Base-by-base conservation (phyloP, 2,329 filamentous ascomycete genomes). In the Herpotrichia juniperi region DNA sequence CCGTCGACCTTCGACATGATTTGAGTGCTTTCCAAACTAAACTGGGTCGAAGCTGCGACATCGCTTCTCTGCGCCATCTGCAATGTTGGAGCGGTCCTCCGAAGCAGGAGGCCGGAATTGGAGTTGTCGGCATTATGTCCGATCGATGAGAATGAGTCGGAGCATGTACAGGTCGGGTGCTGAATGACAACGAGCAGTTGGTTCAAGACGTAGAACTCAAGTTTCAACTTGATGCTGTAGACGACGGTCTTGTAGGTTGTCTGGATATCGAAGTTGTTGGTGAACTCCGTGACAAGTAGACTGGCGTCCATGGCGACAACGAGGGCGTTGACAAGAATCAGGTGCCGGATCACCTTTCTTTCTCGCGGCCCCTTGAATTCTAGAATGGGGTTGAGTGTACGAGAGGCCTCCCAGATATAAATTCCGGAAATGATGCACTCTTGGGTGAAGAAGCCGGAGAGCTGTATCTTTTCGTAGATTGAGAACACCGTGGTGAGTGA, bases 191-290 rank as follows among this genome's bases (percentile, higher is more conserved):
- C 28, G 28, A 31, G 9, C 57, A 58, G 43, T 51, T 9, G 42
- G 34, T 81, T 75, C 16, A 86, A 68, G 50, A 85, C 78, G 17
- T 79, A 75, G 58, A 79, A 78, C 63, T 85, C 83, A 16, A 83
- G 72, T 57, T 81, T 81, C 19, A 82, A 69, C 62, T 78, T 78
- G 54, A 78, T 58, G 51, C 71, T 72, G 59, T 78, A 78, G 22
- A 73, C 68, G 12, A 76, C 70, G 9, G 59, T 65, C 51, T 76
- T 76, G 50, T 69, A 66, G 6, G 67, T 65, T 2, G 62, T 63
- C 50, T 66, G 59, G 11, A 66, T 57, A 14, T 64, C 57, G 40
- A 59, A 65, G 2, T 58, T 52, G 10, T 67, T 65, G 9, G 71
- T 67, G 56, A 70, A 76, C 50, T 76, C 66, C 17, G 76, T 64